Evolutionary conservation across 2,329 filamentous ascomycete species (phyloP).

Genomic region (Aspergillus sp.): DNA sequence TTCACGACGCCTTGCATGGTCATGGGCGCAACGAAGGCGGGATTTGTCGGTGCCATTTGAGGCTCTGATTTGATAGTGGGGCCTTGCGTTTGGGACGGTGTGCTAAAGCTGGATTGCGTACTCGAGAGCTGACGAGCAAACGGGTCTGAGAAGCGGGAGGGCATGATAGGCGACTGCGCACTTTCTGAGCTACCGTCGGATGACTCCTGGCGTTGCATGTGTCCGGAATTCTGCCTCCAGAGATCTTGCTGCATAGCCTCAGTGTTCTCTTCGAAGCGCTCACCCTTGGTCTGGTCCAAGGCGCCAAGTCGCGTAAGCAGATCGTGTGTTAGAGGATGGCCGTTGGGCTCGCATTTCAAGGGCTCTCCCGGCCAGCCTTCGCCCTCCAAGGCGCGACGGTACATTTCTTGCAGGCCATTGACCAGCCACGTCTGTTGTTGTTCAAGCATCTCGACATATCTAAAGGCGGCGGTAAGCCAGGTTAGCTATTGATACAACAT

Average conservation of each 20-base stretch:
- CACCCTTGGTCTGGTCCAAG: constrained; percentile 55
- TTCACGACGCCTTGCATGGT: constrained; percentile 40
- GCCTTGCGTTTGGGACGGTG: constrained; percentile 31
- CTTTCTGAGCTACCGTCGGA: constrained; percentile 61
- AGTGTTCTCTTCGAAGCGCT: constrained; percentile 61
- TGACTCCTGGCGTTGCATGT: constrained; percentile 56
- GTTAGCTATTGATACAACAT: constrained; percentile 9
- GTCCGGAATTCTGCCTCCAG: constrained; percentile 54
- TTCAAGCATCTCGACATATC: constrained; percentile 68
- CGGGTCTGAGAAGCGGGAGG: constrained; percentile 32
- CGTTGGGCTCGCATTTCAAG: constrained; percentile 53
- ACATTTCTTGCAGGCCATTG: constrained; percentile 61
- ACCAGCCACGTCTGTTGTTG: constrained; percentile 66
- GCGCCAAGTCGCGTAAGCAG: constrained; percentile 62
- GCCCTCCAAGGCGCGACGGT: constrained; percentile 54
- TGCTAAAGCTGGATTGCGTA: constrained; percentile 45
- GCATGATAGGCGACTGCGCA: constrained; percentile 47
- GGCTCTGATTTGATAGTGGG: constrained; percentile 32
- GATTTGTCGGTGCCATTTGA: constrained; percentile 23
- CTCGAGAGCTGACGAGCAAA: constrained; percentile 39
- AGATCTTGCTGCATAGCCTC: constrained; percentile 57
- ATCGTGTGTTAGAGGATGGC: constrained; percentile 64
- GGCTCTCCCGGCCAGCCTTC: constrained; percentile 59
- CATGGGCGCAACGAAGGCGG: constrained; percentile 27
- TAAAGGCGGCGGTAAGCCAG: constrained; percentile 27